Conservation (phyloP, 2,329 filamentous ascomycete species). For the Corniculantispora saksenae region DNA sequence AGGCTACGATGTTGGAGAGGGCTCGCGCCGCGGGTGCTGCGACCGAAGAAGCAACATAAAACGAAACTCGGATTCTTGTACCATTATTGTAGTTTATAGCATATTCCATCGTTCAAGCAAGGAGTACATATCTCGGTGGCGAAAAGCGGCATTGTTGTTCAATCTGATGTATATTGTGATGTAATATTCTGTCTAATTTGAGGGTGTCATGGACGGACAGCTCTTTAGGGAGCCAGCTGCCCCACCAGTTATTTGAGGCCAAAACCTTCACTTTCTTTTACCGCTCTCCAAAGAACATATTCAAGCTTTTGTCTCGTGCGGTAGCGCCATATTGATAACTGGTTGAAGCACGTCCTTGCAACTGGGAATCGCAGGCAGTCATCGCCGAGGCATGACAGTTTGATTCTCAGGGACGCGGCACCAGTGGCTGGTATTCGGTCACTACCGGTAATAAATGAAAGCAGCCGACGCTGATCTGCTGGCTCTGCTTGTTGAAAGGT, state of each 20-base stretch:
- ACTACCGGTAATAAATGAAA: slow-evolving; percentile 87
- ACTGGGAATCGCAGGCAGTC: slow-evolving; percentile 77
- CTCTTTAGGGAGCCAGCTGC: background rate
- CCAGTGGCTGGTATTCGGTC: slow-evolving; percentile 90
- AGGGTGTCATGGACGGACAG: background rate
- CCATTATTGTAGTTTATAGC: slow-evolving; percentile 16
- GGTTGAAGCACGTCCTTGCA: slow-evolving; percentile 90
- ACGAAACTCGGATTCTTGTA: slow-evolving; percentile 24
- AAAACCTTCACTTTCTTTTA: slow-evolving; percentile 90
- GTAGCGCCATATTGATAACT: slow-evolving; percentile 76
- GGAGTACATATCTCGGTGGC: slow-evolving; percentile 3
- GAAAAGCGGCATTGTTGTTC: background rate
- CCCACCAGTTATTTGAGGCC: slow-evolving; percentile 69
- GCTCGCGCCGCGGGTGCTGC: slow-evolving; percentile 42
- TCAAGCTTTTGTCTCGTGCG: slow-evolving; percentile 66
- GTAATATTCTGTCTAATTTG: background rate
- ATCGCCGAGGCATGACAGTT: slow-evolving; percentile 73
- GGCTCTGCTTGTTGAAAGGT: slow-evolving; percentile 68
- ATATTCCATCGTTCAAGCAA: slow-evolving; percentile 9
- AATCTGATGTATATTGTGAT: background rate
- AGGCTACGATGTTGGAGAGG: slow-evolving; percentile 53
- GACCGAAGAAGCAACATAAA: slow-evolving; percentile 32
- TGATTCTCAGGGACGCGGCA: slow-evolving; percentile 75
- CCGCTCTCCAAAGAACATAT: slow-evolving; percentile 76
- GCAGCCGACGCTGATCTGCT: slow-evolving; percentile 71